Conservation (phyloP, 139 green algal species). For the Deuterostichococcus epilithicus region DNA sequence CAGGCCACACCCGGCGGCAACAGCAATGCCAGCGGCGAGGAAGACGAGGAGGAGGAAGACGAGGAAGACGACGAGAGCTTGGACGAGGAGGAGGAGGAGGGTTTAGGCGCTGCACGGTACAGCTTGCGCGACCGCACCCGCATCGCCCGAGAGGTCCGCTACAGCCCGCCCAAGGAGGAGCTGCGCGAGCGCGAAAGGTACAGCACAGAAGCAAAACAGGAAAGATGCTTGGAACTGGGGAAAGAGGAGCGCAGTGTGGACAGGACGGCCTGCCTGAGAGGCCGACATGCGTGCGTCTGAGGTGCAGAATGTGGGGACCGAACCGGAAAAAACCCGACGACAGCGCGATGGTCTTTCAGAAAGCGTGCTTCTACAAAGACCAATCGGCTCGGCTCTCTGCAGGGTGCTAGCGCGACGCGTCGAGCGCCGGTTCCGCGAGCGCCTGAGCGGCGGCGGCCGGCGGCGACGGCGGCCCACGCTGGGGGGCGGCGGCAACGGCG, state of each 20-base stretch:
- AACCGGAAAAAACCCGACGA: not conserved
- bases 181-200: slow-evolving; percentile 23
- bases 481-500: not conserved
- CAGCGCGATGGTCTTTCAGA: slow-evolving; percentile 1
- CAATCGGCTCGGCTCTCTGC: not conserved
- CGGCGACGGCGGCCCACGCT: not conserved
- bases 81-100: slow-evolving; percentile 17
- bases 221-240: not conserved
- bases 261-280: not conserved
- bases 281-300: not conserved
- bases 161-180: slow-evolving; percentile 23
- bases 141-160: slow-evolving; percentile 3
- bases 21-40: not conserved
- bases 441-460: not conserved
- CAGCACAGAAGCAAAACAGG: not conserved
- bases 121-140: slow-evolving; percentile 22
- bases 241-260: not conserved
- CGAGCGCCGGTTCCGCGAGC: not conserved
- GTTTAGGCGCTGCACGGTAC: slow-evolving; percentile 6
- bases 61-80: slow-evolving; percentile 25
- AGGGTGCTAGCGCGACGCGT: not conserved
- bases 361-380: not conserved
- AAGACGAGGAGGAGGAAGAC: slow-evolving; percentile 15
- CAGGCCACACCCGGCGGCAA: too few relatives aligned
- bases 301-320: not conserved